These are phyloP conservation scores for Clarireedia hainanense DNA, from an alignment of 2,329 filamentous ascomycete genomes.

Conservation along the genomic window DNA sequence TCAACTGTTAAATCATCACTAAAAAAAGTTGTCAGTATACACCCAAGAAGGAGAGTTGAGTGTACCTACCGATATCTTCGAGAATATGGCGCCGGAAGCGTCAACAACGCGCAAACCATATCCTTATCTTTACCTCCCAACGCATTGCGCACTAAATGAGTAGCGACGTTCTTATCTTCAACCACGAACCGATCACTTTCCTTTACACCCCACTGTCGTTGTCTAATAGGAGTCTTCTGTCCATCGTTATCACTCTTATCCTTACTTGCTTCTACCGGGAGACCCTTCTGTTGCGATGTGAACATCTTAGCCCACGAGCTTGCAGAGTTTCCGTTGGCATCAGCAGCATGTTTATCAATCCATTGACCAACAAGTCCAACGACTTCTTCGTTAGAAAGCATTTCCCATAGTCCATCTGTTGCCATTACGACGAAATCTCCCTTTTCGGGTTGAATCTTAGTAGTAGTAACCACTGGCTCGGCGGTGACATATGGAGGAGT, in stretches of 20 bases:
- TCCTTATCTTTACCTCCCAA: constrained; percentile 89
- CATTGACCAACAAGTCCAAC: constrained; percentile 94
- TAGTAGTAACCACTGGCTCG: constrained; percentile 89
- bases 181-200: constrained; percentile 78
- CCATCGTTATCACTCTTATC: constrained; percentile 47
- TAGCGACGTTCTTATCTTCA: constrained; percentile 92
- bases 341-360: constrained; percentile 67
- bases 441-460: constrained; percentile 78
- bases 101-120: constrained; percentile 86
- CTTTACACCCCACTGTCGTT: constrained; percentile 84
- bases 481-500: constrained; percentile 97
- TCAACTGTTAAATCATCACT: constrained; percentile 95
- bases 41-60: background rate
- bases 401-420: constrained; percentile 96
- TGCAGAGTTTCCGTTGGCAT: constrained; percentile 30
- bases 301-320: constrained; percentile 62
- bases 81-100: constrained; percentile 83
- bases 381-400: constrained; percentile 97
- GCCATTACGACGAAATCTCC: constrained; percentile 96
- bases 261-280: constrained; percentile 69
- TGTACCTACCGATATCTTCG: constrained; percentile 73
- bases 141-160: constrained; percentile 90
- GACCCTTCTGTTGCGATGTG: constrained; percentile 42
- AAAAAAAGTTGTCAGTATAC: constrained; percentile 13
- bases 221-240: constrained; percentile 78